These are phyloP conservation scores for Cairneyella variabilis DNA, from an alignment of 495 filamentous ascomycete species.

Conservation along the genomic window DNA sequence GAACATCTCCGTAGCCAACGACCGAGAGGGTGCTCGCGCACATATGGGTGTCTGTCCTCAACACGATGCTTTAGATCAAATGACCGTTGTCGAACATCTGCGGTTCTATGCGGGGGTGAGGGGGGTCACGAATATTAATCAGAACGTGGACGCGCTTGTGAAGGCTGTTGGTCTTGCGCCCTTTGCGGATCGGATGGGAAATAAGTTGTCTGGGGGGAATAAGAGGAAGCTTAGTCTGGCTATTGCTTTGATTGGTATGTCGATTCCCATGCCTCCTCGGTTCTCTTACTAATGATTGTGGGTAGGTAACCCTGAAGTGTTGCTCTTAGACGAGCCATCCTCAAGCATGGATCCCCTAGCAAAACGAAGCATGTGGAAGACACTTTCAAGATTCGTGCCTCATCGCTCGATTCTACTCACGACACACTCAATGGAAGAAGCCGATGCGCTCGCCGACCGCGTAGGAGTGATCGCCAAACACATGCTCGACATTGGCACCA, in stretches of 20 bases:
- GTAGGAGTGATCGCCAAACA: slow-evolving; percentile 63
- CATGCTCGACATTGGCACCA: slow-evolving; percentile 65
- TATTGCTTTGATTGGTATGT: slow-evolving; percentile 60
- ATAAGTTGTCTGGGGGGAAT: slow-evolving; percentile 65
- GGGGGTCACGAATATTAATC: slow-evolving; percentile 55
- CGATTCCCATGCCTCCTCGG: no score
- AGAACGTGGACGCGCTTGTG: slow-evolving; percentile 57
- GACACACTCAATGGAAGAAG: slow-evolving; percentile 77
- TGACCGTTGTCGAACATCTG: slow-evolving; percentile 67
- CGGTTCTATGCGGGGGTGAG: slow-evolving; percentile 66
- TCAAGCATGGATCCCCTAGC: slow-evolving; percentile 66
- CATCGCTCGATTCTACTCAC: slow-evolving; percentile 60
- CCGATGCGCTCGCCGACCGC: slow-evolving; percentile 62
- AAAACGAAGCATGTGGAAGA: slow-evolving; percentile 71
- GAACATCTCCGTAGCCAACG: slow-evolving; percentile 55
- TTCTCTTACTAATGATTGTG: slow-evolving; percentile 32
- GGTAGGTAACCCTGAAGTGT: slow-evolving; percentile 63
- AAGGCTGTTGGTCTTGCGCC: slow-evolving; percentile 52
- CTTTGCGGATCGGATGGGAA: slow-evolving; percentile 56
- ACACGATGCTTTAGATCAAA: slow-evolving; percentile 61
- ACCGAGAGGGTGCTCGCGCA: slow-evolving; percentile 58
- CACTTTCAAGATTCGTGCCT: slow-evolving; percentile 48
- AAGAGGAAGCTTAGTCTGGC: slow-evolving; percentile 66
- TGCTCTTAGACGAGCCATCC: slow-evolving; percentile 66
- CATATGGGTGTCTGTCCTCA: slow-evolving; percentile 76